phyloP scores from a whole-genome alignment of 2,329 filamentous ascomycete species.

The Verticillium nubilum region DNA sequence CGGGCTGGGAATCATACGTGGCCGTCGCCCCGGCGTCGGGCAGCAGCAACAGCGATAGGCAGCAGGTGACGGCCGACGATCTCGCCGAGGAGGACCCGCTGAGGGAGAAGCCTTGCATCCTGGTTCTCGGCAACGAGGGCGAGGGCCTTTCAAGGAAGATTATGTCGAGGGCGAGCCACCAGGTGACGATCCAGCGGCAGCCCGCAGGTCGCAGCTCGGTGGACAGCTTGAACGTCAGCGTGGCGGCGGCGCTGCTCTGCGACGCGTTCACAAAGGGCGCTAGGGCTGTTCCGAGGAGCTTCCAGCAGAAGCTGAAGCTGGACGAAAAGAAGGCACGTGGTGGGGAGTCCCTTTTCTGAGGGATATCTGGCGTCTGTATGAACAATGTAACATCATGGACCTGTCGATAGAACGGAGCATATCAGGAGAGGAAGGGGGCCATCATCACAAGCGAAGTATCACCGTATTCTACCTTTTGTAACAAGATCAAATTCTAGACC shows the following conservation, averaged over 20 bases:
- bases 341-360: constrained; percentile 9
- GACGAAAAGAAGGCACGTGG: constrained; percentile 22
- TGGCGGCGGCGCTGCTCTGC: constrained; percentile 74
- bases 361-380: background rate
- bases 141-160: constrained; percentile 63
- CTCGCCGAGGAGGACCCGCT: constrained; percentile 49
- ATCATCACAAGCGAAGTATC: background rate
- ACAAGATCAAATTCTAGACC: background rate
- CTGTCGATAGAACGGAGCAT: background rate
- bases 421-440: background rate
- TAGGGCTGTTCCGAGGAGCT: constrained; percentile 17
- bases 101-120: constrained; percentile 59
- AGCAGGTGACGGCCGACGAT: constrained; percentile 41
- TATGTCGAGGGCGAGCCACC: constrained; percentile 59
- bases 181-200: constrained; percentile 57
- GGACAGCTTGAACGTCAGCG: constrained; percentile 91
- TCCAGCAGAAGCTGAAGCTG: constrained; percentile 25
- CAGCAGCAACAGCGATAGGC: constrained; percentile 17
- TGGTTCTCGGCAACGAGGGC: constrained; percentile 81
- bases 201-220: constrained; percentile 49
- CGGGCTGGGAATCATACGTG: constrained; percentile 81
- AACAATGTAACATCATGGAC: background rate
- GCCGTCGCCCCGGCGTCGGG: constrained; percentile 50
- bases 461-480: background rate
- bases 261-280: constrained; percentile 56